Conservation (phyloP, 352 stramenopile species). For the Globisporangium polare region DNA sequence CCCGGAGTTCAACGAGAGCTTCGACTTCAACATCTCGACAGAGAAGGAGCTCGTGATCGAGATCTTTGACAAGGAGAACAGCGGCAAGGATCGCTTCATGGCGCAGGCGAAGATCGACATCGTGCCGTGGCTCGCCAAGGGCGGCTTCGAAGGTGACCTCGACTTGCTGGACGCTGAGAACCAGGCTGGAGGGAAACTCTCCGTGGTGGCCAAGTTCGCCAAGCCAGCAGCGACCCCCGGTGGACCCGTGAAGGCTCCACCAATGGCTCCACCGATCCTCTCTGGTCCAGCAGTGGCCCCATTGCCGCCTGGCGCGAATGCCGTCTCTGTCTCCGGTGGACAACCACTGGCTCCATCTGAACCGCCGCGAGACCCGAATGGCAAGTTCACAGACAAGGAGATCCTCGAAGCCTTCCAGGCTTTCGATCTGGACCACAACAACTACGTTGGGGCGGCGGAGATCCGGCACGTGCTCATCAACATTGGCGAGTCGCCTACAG, state of each 20-base stretch:
- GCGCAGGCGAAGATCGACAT: slow-evolving; percentile 89
- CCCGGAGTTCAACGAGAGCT: slow-evolving; percentile 92
- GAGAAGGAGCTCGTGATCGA: slow-evolving; percentile 93
- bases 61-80: slow-evolving; percentile 88
- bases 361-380: slow-evolving; percentile 87
- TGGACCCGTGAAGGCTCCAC: slow-evolving; percentile 42
- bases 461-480: slow-evolving; percentile 95
- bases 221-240: slow-evolving; percentile 46
- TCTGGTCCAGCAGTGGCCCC: slow-evolving; percentile 62
- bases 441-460: slow-evolving; percentile 93
- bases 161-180: slow-evolving; percentile 82
- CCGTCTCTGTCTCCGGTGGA: slow-evolving; percentile 44
- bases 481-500: slow-evolving; percentile 92
- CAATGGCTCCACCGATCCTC: slow-evolving; percentile 55
- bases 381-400: slow-evolving; percentile 96
- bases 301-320: slow-evolving; percentile 49
- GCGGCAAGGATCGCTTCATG: slow-evolving; percentile 93
- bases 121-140: slow-evolving; percentile 91
- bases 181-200: slow-evolving; percentile 79
- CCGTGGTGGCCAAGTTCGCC: slow-evolving; percentile 85
- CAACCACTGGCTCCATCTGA: slow-evolving; percentile 59
- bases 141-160: slow-evolving; percentile 90
- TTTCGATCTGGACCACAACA: slow-evolving; percentile 96
- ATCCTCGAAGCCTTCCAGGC: slow-evolving; percentile 93
- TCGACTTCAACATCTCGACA: slow-evolving; percentile 94